These are phyloP conservation scores for Hippophae rhamnoides DNA, from an alignment of 306 rosid species.

Conservation along the genomic window DNA sequence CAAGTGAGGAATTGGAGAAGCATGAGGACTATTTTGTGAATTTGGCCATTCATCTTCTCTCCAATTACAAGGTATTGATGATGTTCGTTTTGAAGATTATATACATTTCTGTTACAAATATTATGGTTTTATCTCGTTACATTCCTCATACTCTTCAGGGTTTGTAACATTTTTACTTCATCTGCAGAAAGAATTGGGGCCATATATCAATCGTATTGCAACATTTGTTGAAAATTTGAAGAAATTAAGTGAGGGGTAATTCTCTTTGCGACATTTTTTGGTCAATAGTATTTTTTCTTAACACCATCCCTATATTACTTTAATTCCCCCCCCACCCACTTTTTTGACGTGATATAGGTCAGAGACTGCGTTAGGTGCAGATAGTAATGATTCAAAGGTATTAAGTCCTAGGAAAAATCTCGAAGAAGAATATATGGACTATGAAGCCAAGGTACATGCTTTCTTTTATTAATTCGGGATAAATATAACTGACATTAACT, in stretches of 20 bases:
- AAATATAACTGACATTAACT: conserved; percentile 6
- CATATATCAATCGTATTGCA: conserved; percentile 52
- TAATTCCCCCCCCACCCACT: conserved; percentile 1
- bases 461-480: conserved; percentile 6
- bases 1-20: conserved; percentile 79
- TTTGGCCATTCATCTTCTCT: conserved; percentile 63
- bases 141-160: not conserved
- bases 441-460: conserved; percentile 66
- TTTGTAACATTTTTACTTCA: conserved; percentile 16
- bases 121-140: not conserved
- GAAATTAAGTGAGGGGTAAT: conserved; percentile 64
- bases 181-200: conserved; percentile 82
- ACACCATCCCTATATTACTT: conserved; percentile 18
- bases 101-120: not conserved
- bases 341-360: conserved; percentile 31
- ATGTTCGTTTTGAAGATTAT: conserved; percentile 1
- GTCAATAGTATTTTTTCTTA: conserved; percentile 7
- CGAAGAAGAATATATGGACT: conserved; percentile 82
- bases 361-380: conserved; percentile 30
- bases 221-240: conserved; percentile 72
- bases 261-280: conserved; percentile 13
- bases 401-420: conserved; percentile 72
- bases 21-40: conserved; percentile 80
- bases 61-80: conserved; percentile 63
- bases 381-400: conserved; percentile 42